Conservation (phyloP, 805 yeast genomes). For the Cyberlindnera euphorbiiphila region DNA sequence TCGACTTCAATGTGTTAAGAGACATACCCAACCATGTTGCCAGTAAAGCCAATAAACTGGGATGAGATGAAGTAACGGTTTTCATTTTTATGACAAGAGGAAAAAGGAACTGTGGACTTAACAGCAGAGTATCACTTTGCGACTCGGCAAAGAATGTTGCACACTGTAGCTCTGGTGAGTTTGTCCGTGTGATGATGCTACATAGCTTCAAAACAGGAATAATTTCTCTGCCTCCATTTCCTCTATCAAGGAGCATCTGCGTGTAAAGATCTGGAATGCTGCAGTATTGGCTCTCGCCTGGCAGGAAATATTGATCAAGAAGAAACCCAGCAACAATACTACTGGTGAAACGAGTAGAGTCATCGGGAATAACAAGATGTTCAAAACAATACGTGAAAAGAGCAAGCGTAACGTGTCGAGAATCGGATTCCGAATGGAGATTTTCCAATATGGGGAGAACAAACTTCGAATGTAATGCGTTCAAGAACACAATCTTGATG, state of each 20-base stretch:
- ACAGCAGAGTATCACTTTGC: background rate
- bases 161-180: slow-evolving; percentile 2
- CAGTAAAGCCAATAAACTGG: background rate
- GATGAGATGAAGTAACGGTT: background rate
- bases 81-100: background rate
- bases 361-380: slow-evolving; percentile 4
- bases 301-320: slow-evolving; percentile 7
- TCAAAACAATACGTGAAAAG: slow-evolving; percentile 13
- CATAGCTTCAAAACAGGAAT: slow-evolving; percentile 5
- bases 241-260: background rate
- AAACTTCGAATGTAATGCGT: slow-evolving; percentile 12
- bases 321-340: slow-evolving; percentile 2
- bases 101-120: background rate
- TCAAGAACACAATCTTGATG: slow-evolving; percentile 11
- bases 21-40: background rate
- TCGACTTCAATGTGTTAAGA: background rate
- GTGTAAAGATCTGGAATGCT: slow-evolving; percentile 5
- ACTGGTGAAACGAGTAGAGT: background rate
- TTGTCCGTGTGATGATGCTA: slow-evolving; percentile 4
- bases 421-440: background rate
- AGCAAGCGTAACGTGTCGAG: slow-evolving; percentile 7
- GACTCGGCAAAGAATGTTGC: slow-evolving; percentile 3
- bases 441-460: slow-evolving; percentile 11
- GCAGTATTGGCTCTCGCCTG: background rate
- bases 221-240: background rate